phyloP scores from a whole-genome alignment of 345 rosid species.

The Nasturtium officinale region DNA sequence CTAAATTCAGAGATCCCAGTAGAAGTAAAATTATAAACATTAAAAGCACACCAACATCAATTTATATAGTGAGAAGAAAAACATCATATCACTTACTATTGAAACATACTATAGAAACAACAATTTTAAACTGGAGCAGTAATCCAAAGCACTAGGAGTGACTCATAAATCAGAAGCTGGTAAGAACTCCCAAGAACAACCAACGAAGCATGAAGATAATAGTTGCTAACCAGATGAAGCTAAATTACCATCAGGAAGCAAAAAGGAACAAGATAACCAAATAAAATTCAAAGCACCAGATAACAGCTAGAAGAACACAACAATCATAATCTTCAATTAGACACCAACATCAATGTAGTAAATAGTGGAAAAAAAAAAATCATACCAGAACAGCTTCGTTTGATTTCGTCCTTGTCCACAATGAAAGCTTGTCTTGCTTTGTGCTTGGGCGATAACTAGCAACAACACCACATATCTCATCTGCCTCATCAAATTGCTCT shows the following conservation, averaged over 20 bases:
- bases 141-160: too few relatives aligned
- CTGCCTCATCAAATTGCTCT: constrained; percentile 88
- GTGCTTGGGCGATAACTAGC: constrained; percentile 68
- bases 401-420: constrained; percentile 87
- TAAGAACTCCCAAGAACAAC: too few relatives aligned
- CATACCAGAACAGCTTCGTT: constrained; percentile 92
- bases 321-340: neutral
- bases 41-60: neutral
- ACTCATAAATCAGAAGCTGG: too few relatives aligned
- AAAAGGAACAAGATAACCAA: constrained; percentile 4
- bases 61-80: too few relatives aligned
- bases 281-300: neutral
- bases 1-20: neutral
- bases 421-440: constrained; percentile 78
- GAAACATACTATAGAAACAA: too few relatives aligned
- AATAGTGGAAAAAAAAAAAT: constrained; percentile 2
- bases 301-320: neutral
- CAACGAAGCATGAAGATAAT: neutral
- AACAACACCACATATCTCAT: constrained; percentile 94
- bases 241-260: constrained; percentile 15
- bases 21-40: neutral
- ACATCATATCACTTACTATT: too few relatives aligned
- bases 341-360: neutral
- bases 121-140: too few relatives aligned
- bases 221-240: neutral